Evolutionary conservation across 2,329 filamentous ascomycete species (phyloP).

Genomic region (Dothiorella sarmentorum): DNA sequence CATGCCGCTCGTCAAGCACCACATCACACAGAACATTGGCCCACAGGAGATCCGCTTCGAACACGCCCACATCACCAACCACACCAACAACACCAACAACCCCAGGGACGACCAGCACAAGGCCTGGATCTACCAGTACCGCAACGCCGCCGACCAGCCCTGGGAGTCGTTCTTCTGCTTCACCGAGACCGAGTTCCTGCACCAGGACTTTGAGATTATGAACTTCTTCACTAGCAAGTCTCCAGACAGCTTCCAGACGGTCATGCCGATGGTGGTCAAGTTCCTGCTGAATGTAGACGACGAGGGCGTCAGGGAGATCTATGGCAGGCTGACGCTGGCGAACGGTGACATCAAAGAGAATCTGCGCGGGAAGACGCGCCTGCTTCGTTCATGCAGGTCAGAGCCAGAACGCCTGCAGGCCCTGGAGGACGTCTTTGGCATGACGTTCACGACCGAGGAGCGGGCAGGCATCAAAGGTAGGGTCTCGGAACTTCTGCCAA

Average conservation of each 20-base stretch:
- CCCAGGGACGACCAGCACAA: constrained; percentile 36
- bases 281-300: constrained; percentile 35
- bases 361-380: constrained; percentile 38
- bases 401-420: constrained; percentile 40
- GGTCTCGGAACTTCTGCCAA: constrained; percentile 25
- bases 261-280: constrained; percentile 36
- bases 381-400: constrained; percentile 36
- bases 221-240: constrained; percentile 36
- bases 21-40: constrained; percentile 49
- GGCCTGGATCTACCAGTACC: constrained; percentile 63
- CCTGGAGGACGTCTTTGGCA: constrained; percentile 40
- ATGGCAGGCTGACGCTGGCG: constrained; percentile 40
- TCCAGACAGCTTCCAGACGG: constrained; percentile 33
- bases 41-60: constrained; percentile 56
- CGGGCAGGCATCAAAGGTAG: constrained; percentile 32
- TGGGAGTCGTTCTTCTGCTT: constrained; percentile 47
- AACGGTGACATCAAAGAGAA: constrained; percentile 45
- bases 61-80: constrained; percentile 47
- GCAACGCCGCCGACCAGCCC: constrained; percentile 32
- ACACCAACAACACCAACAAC: constrained; percentile 34
- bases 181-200: constrained; percentile 38
- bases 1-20: constrained; percentile 49
- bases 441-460: constrained; percentile 38
- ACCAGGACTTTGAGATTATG: constrained; percentile 39
- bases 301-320: constrained; percentile 31